Percentiles rank a stretch among this genome's conserved stretches.
Evolutionary conservation across 2,329 filamentous ascomycete species (phyloP).

Genomic region (Diaporthe ilicicola): DNA sequence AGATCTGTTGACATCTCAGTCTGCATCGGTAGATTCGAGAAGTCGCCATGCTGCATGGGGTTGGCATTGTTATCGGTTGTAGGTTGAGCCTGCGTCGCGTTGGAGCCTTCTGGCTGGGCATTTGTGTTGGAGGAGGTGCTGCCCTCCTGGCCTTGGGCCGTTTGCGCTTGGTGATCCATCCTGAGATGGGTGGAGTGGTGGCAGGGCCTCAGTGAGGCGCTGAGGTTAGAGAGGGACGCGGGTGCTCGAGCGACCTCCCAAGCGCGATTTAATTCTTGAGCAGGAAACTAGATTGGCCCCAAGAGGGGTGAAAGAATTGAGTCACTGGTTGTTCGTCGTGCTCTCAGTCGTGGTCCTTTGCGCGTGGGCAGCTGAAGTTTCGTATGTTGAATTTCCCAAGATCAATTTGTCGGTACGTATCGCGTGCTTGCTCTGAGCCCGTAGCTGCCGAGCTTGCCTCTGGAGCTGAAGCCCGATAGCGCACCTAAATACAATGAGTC

Average conservation of each 20-base stretch:
- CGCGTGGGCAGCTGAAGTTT: constrained; percentile 6
- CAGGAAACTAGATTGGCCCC: not conserved
- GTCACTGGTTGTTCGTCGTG: not conserved
- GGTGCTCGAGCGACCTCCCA: not conserved
- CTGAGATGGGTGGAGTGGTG: constrained; percentile 9
- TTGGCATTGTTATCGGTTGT: constrained; percentile 7
- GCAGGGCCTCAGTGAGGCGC: not conserved
- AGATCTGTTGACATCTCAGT: constrained; percentile 30
- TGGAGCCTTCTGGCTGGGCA: not conserved
- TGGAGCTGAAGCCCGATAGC: constrained; percentile 10
- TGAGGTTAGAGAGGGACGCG: not conserved
- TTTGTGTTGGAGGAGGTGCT: constrained; percentile 38
- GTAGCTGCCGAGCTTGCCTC: constrained; percentile 3
- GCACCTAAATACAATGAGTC: constrained; percentile 2
- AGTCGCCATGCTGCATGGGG: constrained; percentile 26
- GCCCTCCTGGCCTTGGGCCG: constrained; percentile 38
- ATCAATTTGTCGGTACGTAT: constrained; percentile 9
- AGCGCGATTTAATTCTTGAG: not conserved
- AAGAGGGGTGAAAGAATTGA: not conserved
- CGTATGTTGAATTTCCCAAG: not conserved
- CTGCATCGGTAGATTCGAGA: constrained; percentile 31
- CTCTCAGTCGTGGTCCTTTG: not conserved
- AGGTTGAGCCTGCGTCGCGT: not conserved
- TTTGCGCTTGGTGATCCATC: constrained; percentile 28
- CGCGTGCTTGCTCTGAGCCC: not conserved